Evolutionary conservation across 495 filamentous ascomycete species (phyloP), one percentile per base, ranked within the genome.

Genomic region (Penicillium desertorum): DNA sequence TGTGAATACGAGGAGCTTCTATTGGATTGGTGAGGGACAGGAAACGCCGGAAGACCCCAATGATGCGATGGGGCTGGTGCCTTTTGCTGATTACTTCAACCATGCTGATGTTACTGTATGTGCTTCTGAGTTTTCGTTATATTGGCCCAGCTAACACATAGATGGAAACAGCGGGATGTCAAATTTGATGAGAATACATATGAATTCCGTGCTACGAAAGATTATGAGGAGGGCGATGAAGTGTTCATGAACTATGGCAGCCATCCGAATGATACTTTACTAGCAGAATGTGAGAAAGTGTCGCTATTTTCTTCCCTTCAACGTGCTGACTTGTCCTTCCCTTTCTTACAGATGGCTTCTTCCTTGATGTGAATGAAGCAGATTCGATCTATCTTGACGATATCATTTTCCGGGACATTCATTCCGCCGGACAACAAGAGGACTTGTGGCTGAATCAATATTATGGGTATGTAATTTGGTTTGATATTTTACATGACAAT

Each of bases 1-100:
- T 51, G 85, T 93, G 45, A 95, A 95, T 63, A 92, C 90, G 3
- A 81, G 92, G 49, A 88, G 86, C 30, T 92, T 96, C 66, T 93
- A 88, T 66, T 88, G 83, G 73, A 73, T 82, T n/a, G 76, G 74
- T 19, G 72, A 77, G 2, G 75, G 69, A 4, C 69, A 76, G 45
- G 79, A 85, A 52, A 66, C 78, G 14, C 79, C 83, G 0, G 65
- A 74, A 27, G 71, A 76, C 25, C 74, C 70, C 1, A 87, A 89
- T 63, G 88, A 94, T 69, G 82, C 84, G 47, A 89, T 95, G 85
- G 88, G 84, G 1, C 71, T 96, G 59, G 82, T 88, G 70, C 92
- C 92, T 2, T 91, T 95, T 57, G 85, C 90, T 3, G 92, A 96
- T 73, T 86, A 92, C 56, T 91, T 96, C 72, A 96, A 96, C 67